These are phyloP conservation scores for Grigorovia transvaalensis DNA, from an alignment of 805 yeast genomes.

Conservation along the genomic window DNA sequence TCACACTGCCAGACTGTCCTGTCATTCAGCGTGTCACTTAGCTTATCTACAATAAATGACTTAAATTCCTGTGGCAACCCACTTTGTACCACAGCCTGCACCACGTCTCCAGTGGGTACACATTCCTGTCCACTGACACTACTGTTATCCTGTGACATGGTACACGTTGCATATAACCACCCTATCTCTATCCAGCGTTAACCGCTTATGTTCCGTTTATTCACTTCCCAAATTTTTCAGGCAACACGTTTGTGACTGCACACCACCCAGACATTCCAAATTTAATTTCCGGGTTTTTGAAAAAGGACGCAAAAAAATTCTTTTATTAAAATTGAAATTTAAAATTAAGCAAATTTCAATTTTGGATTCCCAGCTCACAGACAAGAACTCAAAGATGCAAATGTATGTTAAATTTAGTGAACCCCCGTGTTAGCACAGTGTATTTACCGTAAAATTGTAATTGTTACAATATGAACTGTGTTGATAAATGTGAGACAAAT, in stretches of 20 bases:
- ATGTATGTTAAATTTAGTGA: constrained; percentile 29
- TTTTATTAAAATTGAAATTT: not conserved
- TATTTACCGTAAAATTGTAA: not conserved
- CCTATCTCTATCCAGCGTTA: too few species aligned
- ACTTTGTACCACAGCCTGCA: not conserved
- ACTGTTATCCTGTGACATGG: not conserved
- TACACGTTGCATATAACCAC: not conserved
- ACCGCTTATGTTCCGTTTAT: not conserved
- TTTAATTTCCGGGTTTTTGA: not conserved
- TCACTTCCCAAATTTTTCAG: not conserved
- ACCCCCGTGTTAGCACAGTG: not conserved
- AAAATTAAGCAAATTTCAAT: not conserved
- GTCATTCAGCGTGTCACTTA: not conserved
- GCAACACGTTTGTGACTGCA: not conserved
- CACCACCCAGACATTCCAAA: not conserved
- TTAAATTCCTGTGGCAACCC: not conserved
- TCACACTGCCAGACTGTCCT: constrained; percentile 8
- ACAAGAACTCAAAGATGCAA: constrained; percentile 33
- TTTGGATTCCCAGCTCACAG: not conserved
- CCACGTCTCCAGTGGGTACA: not conserved
- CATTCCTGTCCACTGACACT: not conserved
- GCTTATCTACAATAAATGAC: not conserved
- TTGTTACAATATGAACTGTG: not conserved
- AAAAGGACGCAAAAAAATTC: not conserved
- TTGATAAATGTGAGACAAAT: not conserved